These are phyloP conservation scores for Sergeia podlipaevii DNA, from an alignment of 208 protist genomes.

Conservation along the genomic window DNA sequence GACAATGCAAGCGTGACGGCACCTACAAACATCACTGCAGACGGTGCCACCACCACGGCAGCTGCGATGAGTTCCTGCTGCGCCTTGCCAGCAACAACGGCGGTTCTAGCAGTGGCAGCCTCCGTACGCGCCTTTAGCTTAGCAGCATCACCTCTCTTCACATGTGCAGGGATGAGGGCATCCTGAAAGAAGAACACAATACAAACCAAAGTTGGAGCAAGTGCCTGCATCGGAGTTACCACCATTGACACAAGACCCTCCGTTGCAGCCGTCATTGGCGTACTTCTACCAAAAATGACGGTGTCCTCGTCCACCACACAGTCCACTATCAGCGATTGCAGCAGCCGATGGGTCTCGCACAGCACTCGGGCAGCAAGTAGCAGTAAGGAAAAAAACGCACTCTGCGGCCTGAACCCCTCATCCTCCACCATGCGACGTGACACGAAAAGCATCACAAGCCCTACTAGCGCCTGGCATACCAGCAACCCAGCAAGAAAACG, in stretches of 20 bases:
- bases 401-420: no score
- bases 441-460: conserved; percentile 1
- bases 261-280: conserved; percentile 15
- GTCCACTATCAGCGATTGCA: conserved; percentile 12
- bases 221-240: conserved; percentile 15
- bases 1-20: conserved; percentile 16
- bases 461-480: neutral
- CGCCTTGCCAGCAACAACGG: neutral
- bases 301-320: conserved; percentile 56
- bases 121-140: no score
- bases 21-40: conserved; percentile 22
- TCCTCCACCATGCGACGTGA: no score
- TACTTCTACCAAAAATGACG: conserved; percentile 40
- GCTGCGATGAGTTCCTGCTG: neutral
- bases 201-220: conserved; percentile 19
- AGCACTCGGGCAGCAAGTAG: conserved; percentile 13
- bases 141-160: no score
- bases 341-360: neutral
- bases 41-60: neutral
- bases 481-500: neutral
- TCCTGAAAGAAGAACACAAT: conserved; percentile 6
- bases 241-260: conserved; percentile 7
- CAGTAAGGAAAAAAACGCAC: conserved; percentile 12
- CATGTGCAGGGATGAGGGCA: neutral
- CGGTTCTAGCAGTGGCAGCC: neutral